Evolutionary conservation across 2,329 filamentous ascomycete species (phyloP), one percentile per base, ranked within the genome.

Genomic region (Colletotrichum sp.): DNA sequence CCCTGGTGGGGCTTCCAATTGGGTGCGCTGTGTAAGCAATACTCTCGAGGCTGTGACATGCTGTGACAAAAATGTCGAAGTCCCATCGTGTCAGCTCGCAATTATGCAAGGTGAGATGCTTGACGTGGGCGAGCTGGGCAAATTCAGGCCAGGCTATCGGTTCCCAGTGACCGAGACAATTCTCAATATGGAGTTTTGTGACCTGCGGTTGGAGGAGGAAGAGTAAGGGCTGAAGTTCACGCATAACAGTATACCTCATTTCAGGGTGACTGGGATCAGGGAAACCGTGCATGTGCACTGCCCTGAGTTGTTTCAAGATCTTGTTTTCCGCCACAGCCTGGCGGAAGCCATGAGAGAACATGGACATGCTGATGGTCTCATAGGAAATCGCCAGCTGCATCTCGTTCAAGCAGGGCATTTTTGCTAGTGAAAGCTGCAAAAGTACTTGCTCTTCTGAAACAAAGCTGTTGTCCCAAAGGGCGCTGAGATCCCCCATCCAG

Each of bases 231-330:
- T n/a, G 38, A 43, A 43, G 38, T n/a, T n/a, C 7, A 8, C 18
- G 16, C 18, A 4, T 43, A n/a, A 6, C 8, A 10, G 0, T 6
- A 43, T 0, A 0, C 18, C 8, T n/a, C 38, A 6, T 6, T 9
- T 43, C 5, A 1, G 16, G 16, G 38, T 2, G 8, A 0, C 5
- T 10, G 16, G 5, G 1, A 8, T 10, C 5, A 43, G 8, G 16
- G 38, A 43, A 43, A n/a, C 38, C 18, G 1, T 43, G 38, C 16
- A 43, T 43, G 38, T 43, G 38, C 38, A 43, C 38, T 43, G 38
- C 38, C 38, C 38, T 43, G 38, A 43, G 38, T 43, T 43, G 38
- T 43, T 43, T n/a, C 1, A 43, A 43, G 38, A 3, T 2, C 18
- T 43, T 43, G 2, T n/a, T 18, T n/a, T 43, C 2, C 8, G 38